phyloP scores from a whole-genome alignment of 2,329 filamentous ascomycete species.

The Parasarocladium wereldwijsianum region DNA sequence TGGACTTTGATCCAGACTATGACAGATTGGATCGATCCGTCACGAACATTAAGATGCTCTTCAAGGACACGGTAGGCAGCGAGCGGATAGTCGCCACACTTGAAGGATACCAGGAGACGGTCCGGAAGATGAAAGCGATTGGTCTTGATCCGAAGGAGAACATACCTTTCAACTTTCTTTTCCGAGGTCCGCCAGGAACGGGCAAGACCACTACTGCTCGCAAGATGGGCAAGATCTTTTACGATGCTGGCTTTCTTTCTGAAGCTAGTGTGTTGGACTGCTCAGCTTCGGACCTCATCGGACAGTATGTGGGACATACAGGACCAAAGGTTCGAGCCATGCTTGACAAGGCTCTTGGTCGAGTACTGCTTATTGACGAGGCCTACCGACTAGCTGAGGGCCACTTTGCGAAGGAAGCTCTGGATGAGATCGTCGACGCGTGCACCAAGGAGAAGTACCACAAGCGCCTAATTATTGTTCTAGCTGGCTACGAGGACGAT shows the following conservation, averaged over 20 bases:
- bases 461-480: constrained; percentile 47
- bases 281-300: constrained; percentile 55
- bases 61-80: constrained; percentile 43
- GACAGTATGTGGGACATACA: constrained; percentile 54
- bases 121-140: constrained; percentile 10
- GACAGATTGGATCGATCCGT: constrained; percentile 22
- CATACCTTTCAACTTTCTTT: constrained; percentile 55
- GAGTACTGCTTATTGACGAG: constrained; percentile 58
- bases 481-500: constrained; percentile 54
- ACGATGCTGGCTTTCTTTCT: constrained; percentile 56
- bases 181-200: constrained; percentile 50
- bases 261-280: constrained; percentile 45
- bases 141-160: constrained; percentile 16
- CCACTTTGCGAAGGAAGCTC: constrained; percentile 39
- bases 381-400: constrained; percentile 46
- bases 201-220: constrained; percentile 59
- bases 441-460: constrained; percentile 40
- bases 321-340: constrained; percentile 46
- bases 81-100: constrained; percentile 38
- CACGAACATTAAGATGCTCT: constrained; percentile 35
- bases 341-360: constrained; percentile 47
- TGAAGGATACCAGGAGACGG: constrained; percentile 37
- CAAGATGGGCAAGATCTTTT: constrained; percentile 65
- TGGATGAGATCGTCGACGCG: constrained; percentile 37
- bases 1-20: constrained; percentile 58